Percentiles rank a stretch among this genome's conserved stretches.
Evolutionary conservation across 768 basidiomycete species (phyloP).

Genomic region (Boletus sensibilis): DNA sequence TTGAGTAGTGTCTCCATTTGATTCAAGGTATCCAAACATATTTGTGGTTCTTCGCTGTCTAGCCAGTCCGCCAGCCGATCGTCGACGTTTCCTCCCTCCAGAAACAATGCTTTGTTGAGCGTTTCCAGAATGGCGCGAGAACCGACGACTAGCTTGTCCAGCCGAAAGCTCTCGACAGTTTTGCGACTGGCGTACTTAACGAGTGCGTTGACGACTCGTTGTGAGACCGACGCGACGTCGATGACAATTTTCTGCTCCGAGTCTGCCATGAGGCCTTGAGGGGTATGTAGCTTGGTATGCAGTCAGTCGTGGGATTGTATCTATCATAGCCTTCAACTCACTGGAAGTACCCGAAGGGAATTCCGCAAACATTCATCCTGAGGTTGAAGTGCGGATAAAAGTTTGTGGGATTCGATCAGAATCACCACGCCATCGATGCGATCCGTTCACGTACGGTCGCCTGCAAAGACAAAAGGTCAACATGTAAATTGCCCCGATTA

Average conservation of each 20-base stretch:
- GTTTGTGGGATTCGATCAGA: no score
- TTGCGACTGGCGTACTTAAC: neutral
- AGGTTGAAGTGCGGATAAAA: no score
- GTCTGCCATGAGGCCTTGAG: neutral
- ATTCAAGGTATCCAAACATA: slow-evolving; percentile 5
- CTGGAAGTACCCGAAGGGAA: no score
- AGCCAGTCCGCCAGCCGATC: slow-evolving; percentile 8
- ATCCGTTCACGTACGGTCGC: no score
- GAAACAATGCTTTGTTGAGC: neutral
- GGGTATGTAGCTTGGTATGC: no score
- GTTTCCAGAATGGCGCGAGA: slow-evolving; percentile 2
- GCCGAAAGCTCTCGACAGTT: slow-evolving; percentile 1
- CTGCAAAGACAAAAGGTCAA: no score
- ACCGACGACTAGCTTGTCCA: slow-evolving; percentile 9
- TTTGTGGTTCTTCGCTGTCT: neutral
- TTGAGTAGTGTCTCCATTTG: slow-evolving; percentile 2
- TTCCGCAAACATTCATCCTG: no score
- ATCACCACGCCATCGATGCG: no score
- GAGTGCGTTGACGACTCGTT: neutral
- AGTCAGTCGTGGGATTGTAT: no score
- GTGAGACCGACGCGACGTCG: slow-evolving; percentile 5
- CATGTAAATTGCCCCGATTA: no score
- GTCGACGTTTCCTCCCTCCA: neutral
- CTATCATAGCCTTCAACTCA: no score
- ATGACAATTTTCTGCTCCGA: neutral